Base-by-base conservation (phyloP, 164 flowering plant genomes). In the Sedum album region DNA sequence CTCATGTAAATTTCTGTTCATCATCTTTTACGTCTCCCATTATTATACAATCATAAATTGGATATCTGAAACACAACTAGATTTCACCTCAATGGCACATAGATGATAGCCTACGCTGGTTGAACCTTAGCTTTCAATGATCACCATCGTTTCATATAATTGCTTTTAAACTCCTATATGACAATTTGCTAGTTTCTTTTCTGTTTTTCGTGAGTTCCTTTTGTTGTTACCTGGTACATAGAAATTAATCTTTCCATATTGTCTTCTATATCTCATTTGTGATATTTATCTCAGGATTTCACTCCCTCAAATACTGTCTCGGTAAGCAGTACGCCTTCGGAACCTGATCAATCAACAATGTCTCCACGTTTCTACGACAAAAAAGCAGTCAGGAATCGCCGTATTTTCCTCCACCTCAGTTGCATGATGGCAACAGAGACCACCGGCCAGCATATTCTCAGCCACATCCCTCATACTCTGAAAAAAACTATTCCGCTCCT, bases 271-370 rank as follows among this genome's bases (percentile, higher is more conserved):
- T 0, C 57, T 21, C 17, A 13, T 18, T 9, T 57, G 13, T 51
- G 15, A 44, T 17, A 46, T n/a, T 63, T 53, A 60, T 74, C 81
- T 75, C 87, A 90, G 97, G 94, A 85, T 73, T 41, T 76, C 35
- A 79, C 81, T 31, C 77, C 81, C 60, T 79, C 78, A 71, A 81
- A 70, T 31, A 66, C 68, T 41, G 66, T 66, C 70, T 66, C 81
- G 25, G 66, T 61, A 60, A 53, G 62, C 61, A 78, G 71, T 74
- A 79, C 71, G 20, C 75, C 71, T 63, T 66, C 77, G 25, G 82
- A 76, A 73, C 48, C 78, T 73, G 83, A 82, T 71, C 75, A 7
- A 23, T 53, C 26, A 21, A 53, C 26, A 53, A 8, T 72, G 60
- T 77, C 87, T 31, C 73, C 85, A 65, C 82, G 72, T 31, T 65